Base-by-base conservation (phyloP, 1,284 basidiomycete genomes). In the Heterobasidion annosum region DNA sequence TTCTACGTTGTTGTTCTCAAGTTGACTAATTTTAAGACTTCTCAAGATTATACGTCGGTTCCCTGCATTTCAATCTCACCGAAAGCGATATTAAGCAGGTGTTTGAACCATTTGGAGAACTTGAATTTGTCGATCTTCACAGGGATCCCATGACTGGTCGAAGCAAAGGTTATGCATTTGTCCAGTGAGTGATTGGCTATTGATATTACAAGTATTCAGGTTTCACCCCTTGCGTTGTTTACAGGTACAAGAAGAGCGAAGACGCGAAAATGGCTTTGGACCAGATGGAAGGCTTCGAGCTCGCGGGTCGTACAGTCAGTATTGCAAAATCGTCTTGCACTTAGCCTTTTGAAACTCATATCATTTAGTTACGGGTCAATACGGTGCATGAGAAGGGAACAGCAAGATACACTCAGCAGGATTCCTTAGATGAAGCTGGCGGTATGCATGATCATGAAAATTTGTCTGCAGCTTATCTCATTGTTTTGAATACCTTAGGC, bases 81-180 rank as follows among this genome's bases (percentile, higher is more conserved):
- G 90, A 95, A 70, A 88, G 92, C 62, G 95, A 99, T 76, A 89
- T 99, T 71, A 91, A 89, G 70, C 91, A 97, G 78, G 96, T 99
- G 61, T 99, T 99, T 70, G 93, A 96, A 68, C 94, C 96, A 3
- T 99, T 99, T 69, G 96, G 96, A 62, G 90, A 93, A 70, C 80
- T 99, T 62, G 95, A 96, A 70, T 96, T 96, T 73, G 95, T 99
- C 66, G 96, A 99, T 76, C 81, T 99, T 65, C 96, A 98, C 70
- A 83, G 88, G 65, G 94, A 98, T 70, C 87, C 91, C 7, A 84
- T 80, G 75, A 95, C 93, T 44, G 94, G 95, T 46, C 85, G 92
- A 65, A 95, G 92, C 73, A 98, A 98, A 71, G 97, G 97, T 42
- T 98, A 97, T 68, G 94, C 93, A 33, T 99, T 99, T 68, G 90